These are phyloP conservation scores for Casuarina equisetifolia DNA, from an alignment of 306 rosid species.

Conservation along the genomic window DNA sequence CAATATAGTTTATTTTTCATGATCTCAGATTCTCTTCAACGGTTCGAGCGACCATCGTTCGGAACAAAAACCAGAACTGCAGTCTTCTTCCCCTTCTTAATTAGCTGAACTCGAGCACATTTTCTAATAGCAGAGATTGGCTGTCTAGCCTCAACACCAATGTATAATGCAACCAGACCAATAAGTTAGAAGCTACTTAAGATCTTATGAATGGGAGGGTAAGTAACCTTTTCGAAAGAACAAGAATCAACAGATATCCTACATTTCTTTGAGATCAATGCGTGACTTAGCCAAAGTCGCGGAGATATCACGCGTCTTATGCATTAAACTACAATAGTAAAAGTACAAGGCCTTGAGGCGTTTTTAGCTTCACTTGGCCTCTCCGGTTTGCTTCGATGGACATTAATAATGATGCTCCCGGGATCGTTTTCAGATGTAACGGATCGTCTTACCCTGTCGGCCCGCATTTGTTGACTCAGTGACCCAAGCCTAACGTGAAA, in stretches of 20 bases:
- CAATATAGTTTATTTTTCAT: too few relatives aligned
- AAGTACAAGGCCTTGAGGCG: too few relatives aligned
- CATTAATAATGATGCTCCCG: too few relatives aligned
- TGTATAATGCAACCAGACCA: conserved; percentile 22
- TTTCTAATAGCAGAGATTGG: conserved; percentile 65
- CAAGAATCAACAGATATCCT: conserved; percentile 12
- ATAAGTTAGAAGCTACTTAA: conserved; percentile 4
- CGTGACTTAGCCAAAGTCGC: background rate
- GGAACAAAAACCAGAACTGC: conserved; percentile 55
- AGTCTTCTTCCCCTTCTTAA: conserved; percentile 67
- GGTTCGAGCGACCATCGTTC: conserved; percentile 67
- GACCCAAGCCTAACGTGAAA: too few relatives aligned
- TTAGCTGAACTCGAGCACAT: conserved; percentile 66
- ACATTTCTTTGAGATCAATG: conserved; percentile 63
- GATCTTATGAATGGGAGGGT: conserved; percentile 3
- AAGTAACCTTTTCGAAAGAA: background rate
- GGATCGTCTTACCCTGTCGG: too few relatives aligned
- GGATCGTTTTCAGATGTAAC: too few relatives aligned
- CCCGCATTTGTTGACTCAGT: too few relatives aligned
- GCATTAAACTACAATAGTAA: conserved; percentile 35
- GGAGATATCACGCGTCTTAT: conserved; percentile 8
- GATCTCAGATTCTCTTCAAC: conserved; percentile 58
- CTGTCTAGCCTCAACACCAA: conserved; percentile 70
- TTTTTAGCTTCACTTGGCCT: too few relatives aligned
- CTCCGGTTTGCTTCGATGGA: too few relatives aligned